Percentiles rank a stretch among this genome's conserved stretches.
Conservation (phyloP, 805 yeast genomes). For the Starmerella vaccinii region DNA sequence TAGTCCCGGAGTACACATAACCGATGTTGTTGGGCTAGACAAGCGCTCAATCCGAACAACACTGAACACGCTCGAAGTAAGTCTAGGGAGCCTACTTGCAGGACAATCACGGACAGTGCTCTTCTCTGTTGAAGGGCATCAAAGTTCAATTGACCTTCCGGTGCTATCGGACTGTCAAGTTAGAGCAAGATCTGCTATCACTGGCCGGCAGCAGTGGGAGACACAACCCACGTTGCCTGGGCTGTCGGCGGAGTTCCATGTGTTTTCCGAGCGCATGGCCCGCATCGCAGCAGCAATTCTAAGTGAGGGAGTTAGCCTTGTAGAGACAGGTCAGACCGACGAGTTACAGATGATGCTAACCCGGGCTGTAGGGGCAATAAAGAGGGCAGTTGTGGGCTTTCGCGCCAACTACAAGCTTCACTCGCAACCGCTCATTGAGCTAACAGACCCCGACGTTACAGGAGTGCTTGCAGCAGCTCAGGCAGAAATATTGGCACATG, state of each 20-base stretch:
- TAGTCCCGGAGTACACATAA: neutral
- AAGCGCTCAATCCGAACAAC: neutral
- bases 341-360: neutral
- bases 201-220: neutral
- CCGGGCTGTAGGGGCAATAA: slow-evolving; percentile 4
- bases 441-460: neutral
- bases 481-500: slow-evolving; percentile 6
- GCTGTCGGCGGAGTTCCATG: neutral
- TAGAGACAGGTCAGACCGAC: neutral
- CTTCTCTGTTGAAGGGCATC: neutral
- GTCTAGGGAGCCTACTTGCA: slow-evolving; percentile 7
- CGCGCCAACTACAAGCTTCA: neutral
- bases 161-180: neutral
- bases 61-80: neutral
- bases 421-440: neutral
- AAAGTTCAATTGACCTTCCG: neutral
- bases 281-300: slow-evolving; percentile 4
- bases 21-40: neutral
- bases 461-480: neutral
- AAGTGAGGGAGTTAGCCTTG: neutral
- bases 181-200: slow-evolving; percentile 1
- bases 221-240: neutral
- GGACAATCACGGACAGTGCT: slow-evolving; percentile 14
- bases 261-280: slow-evolving; percentile 10
- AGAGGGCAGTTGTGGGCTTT: neutral